Base-by-base conservation (phyloP, 371 early-diverging fungal genomes). In the Apophysomyces variabilis region DNA sequence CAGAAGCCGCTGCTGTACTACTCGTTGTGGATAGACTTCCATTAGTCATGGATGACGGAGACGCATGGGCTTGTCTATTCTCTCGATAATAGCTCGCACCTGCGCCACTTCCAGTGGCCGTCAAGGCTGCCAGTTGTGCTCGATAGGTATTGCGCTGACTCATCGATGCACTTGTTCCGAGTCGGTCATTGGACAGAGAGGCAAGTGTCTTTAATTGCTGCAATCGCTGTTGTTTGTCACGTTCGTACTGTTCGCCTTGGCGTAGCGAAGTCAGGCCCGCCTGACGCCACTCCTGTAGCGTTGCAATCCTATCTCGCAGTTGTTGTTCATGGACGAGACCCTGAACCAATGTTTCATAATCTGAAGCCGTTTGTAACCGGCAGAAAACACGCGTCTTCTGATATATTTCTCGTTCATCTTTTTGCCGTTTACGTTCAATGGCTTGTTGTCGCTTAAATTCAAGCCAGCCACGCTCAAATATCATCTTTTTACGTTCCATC, bases 281-380 rank as follows among this genome's bases (percentile, higher is more conserved):
- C 67, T 91, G 85, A 38, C 96, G 87, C 84, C 89, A 96, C 72
- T 95, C 95, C 75, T 96, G 96, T 43, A 96, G 80, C 68, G 92
- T 87, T n/a, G 90, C 84, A 56, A 96, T 95, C 18, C 92, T 81
- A 45, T 89, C 85, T 21, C 94, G 87, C 38, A 93, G 75, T 18
- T 84, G 78, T 61, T 84, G 85, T 68, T 96, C 96, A 56, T 88
- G 86, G 8, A 92, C 65, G 37, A 97, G 66, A 0, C 97, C 99
- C 8, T 91, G 86, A 3, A 93, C 76, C 58, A 99, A 89, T 38
- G 76, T 78, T 12, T 95, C 91, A 71, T 91, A 93, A 69, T 99
- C 99, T 8, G 84, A 74, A 18, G 82, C 76, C 2, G 95, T 95
- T 69, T 93, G 92, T 60, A 96, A 80, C 69, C 90, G 89, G n/a